Conservation (phyloP, 371 early-diverging fungal genomes). For the Saksenaea oblongispora region DNA sequence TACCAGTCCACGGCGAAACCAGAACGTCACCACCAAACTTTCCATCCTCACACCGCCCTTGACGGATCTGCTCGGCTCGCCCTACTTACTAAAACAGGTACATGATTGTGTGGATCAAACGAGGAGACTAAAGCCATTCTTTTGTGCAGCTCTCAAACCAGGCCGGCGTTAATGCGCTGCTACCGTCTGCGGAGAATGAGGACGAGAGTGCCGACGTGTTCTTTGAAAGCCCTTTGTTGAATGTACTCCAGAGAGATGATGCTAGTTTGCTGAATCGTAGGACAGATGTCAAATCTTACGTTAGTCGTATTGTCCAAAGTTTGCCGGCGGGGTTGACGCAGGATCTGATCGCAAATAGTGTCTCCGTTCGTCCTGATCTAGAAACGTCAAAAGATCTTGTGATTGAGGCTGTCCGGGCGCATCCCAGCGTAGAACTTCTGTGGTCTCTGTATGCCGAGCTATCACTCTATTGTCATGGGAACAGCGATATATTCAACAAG, state of each 20-base stretch:
- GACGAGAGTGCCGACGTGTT: neutral
- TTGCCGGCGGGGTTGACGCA: neutral
- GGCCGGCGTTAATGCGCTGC: neutral
- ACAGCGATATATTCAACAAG: slow-evolving; percentile 5
- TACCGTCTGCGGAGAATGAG: neutral
- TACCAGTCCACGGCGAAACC: too few relatives aligned
- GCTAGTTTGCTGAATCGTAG: neutral
- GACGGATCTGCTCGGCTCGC: neutral
- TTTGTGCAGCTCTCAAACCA: neutral
- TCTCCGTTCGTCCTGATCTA: neutral
- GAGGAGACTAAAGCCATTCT: neutral
- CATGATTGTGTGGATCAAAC: neutral
- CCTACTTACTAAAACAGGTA: neutral
- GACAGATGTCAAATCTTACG: neutral
- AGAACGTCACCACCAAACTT: neutral
- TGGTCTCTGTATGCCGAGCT: slow-evolving; percentile 26
- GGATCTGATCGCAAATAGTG: neutral
- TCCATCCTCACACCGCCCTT: neutral
- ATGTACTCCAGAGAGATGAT: slow-evolving; percentile 4
- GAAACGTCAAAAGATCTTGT: slow-evolving; percentile 12
- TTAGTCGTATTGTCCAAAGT: neutral
- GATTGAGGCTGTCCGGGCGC: neutral
- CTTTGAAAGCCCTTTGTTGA: slow-evolving; percentile 8
- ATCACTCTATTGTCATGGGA: slow-evolving; percentile 26
- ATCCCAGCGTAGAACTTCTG: slow-evolving; percentile 21